These are phyloP conservation scores for Pichia heedii DNA, from an alignment of 805 yeast genomes.

Conservation along the genomic window DNA sequence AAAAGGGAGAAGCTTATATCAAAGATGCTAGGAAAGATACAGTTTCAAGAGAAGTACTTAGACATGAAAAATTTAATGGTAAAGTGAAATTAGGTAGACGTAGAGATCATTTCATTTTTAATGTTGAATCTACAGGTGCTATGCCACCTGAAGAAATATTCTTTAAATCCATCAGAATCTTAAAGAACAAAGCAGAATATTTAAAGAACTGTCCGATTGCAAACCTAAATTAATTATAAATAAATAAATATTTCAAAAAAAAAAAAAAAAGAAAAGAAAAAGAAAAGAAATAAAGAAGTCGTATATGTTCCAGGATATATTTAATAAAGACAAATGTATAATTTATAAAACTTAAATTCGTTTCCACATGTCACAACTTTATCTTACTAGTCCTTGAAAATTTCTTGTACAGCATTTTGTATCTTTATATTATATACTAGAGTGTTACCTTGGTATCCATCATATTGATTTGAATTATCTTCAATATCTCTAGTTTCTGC, in stretches of 20 bases:
- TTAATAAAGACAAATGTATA: not conserved
- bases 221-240: slow-evolving; percentile 18
- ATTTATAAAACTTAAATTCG: too few species aligned
- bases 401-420: not conserved
- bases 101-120: slow-evolving; percentile 89
- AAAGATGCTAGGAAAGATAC: slow-evolving; percentile 91
- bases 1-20: slow-evolving; percentile 64
- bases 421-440: not conserved
- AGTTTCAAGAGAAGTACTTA: slow-evolving; percentile 89
- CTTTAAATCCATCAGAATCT: slow-evolving; percentile 76
- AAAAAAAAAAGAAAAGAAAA: too few species aligned
- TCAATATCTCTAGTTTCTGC: not conserved
- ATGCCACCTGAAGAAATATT: slow-evolving; percentile 96
- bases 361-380: too few species aligned
- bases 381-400: not conserved
- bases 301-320: too few species aligned
- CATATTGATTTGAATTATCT: slow-evolving; percentile 15
- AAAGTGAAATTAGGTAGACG: slow-evolving; percentile 86
- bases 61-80: slow-evolving; percentile 85
- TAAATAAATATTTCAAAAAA: not conserved
- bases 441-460: slow-evolving; percentile 39
- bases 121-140: slow-evolving; percentile 92
- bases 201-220: slow-evolving; percentile 72
- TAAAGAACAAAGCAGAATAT: slow-evolving; percentile 78
- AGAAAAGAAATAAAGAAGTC: too few species aligned